These are phyloP conservation scores for Alternaria sp. DNA, from an alignment of 2,329 filamentous ascomycete genomes.

Conservation along the genomic window DNA sequence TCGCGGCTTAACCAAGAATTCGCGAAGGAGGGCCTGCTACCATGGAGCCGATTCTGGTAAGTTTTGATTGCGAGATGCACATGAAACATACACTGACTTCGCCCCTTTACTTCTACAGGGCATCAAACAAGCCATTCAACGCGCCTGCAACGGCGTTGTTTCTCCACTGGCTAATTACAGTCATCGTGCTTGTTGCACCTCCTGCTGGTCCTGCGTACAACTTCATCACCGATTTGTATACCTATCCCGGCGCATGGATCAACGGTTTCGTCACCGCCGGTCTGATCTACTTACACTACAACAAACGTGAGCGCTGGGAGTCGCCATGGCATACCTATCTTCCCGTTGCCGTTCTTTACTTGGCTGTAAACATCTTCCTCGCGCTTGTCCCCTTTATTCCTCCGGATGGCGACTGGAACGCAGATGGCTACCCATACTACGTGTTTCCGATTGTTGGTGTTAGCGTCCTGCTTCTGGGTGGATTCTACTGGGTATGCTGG, in stretches of 20 bases:
- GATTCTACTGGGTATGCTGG: constrained; percentile 47
- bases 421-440: constrained; percentile 56
- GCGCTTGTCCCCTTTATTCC: constrained; percentile 55
- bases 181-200: constrained; percentile 71
- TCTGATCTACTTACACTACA: constrained; percentile 49
- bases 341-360: constrained; percentile 49
- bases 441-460: constrained; percentile 57
- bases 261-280: constrained; percentile 49
- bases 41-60: constrained; percentile 48
- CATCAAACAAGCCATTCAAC: constrained; percentile 73
- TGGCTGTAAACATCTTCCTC: constrained; percentile 54
- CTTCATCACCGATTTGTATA: constrained; percentile 67
- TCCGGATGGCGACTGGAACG: constrained; percentile 53
- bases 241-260: constrained; percentile 50
- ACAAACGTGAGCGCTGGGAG: constrained; percentile 44
- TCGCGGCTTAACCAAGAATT: constrained; percentile 70
- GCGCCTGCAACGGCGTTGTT: constrained; percentile 65
- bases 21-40: constrained; percentile 74
- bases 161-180: constrained; percentile 71
- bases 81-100: neutral
- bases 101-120: constrained; percentile 54
- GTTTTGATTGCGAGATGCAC: neutral
- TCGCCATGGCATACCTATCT: constrained; percentile 52
- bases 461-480: constrained; percentile 49
- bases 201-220: constrained; percentile 75